These are phyloP conservation scores for Hymenoscyphus fraxineus DNA, from an alignment of 2,329 filamentous ascomycete genomes.

Conservation along the genomic window DNA sequence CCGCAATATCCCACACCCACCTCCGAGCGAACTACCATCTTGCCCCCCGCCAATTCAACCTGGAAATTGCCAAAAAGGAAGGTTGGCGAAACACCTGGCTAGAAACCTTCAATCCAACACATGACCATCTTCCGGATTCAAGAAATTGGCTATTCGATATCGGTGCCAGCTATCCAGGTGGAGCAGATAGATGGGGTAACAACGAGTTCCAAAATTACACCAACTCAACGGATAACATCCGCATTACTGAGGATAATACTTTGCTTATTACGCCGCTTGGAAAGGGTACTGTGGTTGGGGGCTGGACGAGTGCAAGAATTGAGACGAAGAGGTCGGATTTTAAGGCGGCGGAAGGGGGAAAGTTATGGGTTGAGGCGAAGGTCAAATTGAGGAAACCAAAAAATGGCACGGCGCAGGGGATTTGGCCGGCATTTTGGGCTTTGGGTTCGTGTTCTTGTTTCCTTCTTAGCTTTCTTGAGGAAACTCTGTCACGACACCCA, in stretches of 20 bases:
- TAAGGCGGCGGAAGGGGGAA: slow-evolving; percentile 33
- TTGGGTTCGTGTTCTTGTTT: slow-evolving; percentile 34
- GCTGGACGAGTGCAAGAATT: slow-evolving; percentile 45
- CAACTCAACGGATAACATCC: slow-evolving; percentile 38
- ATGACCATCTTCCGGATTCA: not conserved
- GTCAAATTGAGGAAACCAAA: slow-evolving; percentile 37
- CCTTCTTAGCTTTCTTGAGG: not conserved
- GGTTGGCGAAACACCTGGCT: slow-evolving; percentile 5
- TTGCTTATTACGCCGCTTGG: slow-evolving; percentile 38
- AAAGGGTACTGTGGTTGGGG: slow-evolving; percentile 20
- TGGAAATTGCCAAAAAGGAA: not conserved
- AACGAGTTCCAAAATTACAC: slow-evolving; percentile 48
- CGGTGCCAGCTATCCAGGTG: slow-evolving; percentile 47
- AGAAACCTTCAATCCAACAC: not conserved
- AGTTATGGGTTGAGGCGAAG: slow-evolving; percentile 39
- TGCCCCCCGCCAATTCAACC: not conserved
- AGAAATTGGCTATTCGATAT: slow-evolving; percentile 44
- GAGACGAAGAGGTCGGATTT: slow-evolving; percentile 40
- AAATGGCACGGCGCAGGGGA: slow-evolving; percentile 35
- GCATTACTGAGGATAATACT: slow-evolving; percentile 37
- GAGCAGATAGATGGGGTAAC: slow-evolving; percentile 46
- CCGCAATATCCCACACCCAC: not conserved
- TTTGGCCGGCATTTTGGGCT: slow-evolving; percentile 48
- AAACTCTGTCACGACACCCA: not conserved
- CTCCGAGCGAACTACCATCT: not conserved